Percentiles rank a stretch among this genome's conserved stretches.
phyloP scores from a whole-genome alignment of 306 rosid genomes.

The Begonia masoniana region DNA sequence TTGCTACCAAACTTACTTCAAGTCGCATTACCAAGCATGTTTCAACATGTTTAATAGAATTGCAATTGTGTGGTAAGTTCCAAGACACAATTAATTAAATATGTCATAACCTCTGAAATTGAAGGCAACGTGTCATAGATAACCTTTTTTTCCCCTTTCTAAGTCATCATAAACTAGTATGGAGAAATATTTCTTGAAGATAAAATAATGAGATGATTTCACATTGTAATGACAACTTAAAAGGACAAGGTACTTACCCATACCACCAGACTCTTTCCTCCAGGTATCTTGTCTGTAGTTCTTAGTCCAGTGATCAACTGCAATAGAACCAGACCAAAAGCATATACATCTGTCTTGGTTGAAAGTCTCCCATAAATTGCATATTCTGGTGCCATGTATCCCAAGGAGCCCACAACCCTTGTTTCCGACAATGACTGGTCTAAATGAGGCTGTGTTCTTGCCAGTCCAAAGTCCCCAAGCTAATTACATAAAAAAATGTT shows the following conservation, averaged over 20 bases:
- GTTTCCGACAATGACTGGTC: constrained; percentile 35
- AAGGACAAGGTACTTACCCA: constrained; percentile 43
- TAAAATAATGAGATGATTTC: too few species aligned
- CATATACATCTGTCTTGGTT: constrained; percentile 71
- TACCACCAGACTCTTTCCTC: constrained; percentile 76
- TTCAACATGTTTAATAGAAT: too few species aligned
- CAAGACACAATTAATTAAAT: too few species aligned
- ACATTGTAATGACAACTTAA: background rate
- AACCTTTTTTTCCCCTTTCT: too few species aligned
- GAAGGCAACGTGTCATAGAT: too few species aligned
- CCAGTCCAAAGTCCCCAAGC: constrained; percentile 91
- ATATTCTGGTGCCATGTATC: constrained; percentile 92
- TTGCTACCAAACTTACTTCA: too few species aligned
- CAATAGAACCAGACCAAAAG: constrained; percentile 71
- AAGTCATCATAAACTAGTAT: too few species aligned
- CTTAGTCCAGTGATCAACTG: constrained; percentile 76
- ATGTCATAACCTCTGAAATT: too few species aligned
- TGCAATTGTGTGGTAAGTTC: too few species aligned
- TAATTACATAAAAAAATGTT: constrained; percentile 14
- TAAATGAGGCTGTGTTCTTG: constrained; percentile 43
- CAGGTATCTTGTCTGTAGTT: constrained; percentile 55
- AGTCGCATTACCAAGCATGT: too few species aligned
- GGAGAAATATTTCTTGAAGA: background rate
- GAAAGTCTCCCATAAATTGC: constrained; percentile 79
- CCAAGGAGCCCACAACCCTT: constrained; percentile 65